Conservation (phyloP, 2,329 filamentous ascomycete genomes). For the Microsporum ferrugineum region DNA sequence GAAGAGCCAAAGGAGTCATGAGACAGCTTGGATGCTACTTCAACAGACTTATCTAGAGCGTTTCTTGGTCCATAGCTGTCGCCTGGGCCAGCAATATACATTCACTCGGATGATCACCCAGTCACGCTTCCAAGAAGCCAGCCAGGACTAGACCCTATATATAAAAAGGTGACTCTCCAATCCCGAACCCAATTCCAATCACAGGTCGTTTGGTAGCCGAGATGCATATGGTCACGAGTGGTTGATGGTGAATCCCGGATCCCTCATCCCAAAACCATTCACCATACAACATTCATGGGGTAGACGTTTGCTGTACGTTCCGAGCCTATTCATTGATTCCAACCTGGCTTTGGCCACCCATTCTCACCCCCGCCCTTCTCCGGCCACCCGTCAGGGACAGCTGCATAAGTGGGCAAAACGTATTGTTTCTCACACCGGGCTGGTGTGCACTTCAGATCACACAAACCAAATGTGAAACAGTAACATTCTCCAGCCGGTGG, state of each 20-base stretch:
- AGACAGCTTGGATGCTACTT: neutral
- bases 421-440: constrained; percentile 46
- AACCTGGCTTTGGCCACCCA: constrained; percentile 14
- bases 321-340: constrained; percentile 8
- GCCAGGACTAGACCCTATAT: too few species aligned
- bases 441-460: constrained; percentile 33
- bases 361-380: constrained; percentile 41
- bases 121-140: neutral
- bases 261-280: too few species aligned
- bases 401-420: constrained; percentile 46
- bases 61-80: neutral
- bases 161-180: neutral
- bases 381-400: constrained; percentile 53
- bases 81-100: neutral
- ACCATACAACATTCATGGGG: too few species aligned
- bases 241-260: neutral
- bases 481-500: constrained; percentile 52
- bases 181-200: neutral
- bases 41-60: neutral
- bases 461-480: constrained; percentile 55
- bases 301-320: neutral
- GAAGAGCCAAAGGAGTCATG: neutral
- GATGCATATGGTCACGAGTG: neutral
- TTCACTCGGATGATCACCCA: neutral
- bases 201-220: neutral